phyloP scores from a whole-genome alignment of 1,284 basidiomycete species.

The Bjerkandera adusta region DNA sequence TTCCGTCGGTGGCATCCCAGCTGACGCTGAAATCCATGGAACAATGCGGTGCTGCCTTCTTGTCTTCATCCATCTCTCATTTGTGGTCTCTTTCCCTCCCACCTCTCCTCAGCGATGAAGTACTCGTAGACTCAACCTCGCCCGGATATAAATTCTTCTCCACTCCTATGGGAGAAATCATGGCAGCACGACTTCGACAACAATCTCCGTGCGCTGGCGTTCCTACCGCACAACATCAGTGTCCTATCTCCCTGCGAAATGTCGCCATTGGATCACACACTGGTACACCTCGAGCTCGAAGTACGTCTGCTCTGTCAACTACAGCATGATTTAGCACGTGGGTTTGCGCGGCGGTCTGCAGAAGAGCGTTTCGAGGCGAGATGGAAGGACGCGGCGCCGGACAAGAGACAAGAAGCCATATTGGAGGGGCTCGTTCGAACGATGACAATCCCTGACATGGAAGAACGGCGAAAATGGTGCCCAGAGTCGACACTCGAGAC shows the following conservation, averaged over 20 bases:
- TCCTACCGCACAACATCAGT: not conserved
- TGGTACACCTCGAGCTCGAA: not conserved
- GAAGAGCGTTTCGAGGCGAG: conserved; percentile 6
- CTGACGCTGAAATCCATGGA: too few species aligned
- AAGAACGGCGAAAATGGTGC: conserved; percentile 5
- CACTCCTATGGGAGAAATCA: not conserved
- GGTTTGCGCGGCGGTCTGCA: not conserved
- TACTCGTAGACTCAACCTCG: not conserved
- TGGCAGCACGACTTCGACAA: conserved; percentile 1
- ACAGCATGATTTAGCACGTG: conserved; percentile 2
- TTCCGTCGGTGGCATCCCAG: too few species aligned
- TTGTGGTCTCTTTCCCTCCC: too few species aligned
- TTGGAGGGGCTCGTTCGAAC: conserved; percentile 5
- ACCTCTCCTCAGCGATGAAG: too few species aligned
- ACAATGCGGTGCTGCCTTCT: too few species aligned
- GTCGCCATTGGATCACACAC: not conserved
- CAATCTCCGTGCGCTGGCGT: not conserved
- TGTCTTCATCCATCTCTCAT: too few species aligned
- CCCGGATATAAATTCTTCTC: not conserved
- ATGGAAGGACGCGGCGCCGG: not conserved
- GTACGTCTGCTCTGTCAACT: not conserved
- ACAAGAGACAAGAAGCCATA: not conserved
- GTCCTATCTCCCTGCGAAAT: not conserved
- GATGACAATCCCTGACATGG: conserved; percentile 10
- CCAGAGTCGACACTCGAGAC: conserved; percentile 5